Percentiles rank a stretch among this genome's conserved stretches.
These are phyloP conservation scores for Salix suchowensis DNA, from an alignment of 345 rosid species.

Conservation along the genomic window DNA sequence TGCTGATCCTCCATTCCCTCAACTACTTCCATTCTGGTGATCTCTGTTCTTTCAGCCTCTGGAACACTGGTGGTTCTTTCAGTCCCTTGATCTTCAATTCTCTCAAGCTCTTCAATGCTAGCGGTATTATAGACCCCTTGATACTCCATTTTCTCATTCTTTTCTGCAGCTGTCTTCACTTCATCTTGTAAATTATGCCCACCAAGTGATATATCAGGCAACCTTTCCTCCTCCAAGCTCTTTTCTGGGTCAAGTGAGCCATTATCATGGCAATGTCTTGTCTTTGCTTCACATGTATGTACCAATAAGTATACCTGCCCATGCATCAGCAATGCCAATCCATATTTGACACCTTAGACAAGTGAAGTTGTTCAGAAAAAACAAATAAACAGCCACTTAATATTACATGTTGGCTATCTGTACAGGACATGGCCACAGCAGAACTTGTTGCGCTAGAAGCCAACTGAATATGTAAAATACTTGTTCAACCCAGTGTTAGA, in stretches of 20 bases:
- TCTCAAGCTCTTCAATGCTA: neutral
- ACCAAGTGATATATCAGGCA: slow-evolving; percentile 28
- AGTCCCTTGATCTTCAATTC: slow-evolving; percentile 12
- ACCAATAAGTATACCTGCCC: slow-evolving; percentile 60
- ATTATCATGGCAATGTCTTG: slow-evolving; percentile 20
- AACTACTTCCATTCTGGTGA: neutral
- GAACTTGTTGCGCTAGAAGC: neutral
- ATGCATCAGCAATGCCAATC: slow-evolving; percentile 8
- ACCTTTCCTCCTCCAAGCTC: slow-evolving; percentile 24
- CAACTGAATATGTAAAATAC: slow-evolving; percentile 1
- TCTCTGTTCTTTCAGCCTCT: neutral
- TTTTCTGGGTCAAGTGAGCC: slow-evolving; percentile 23
- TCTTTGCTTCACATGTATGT: slow-evolving; percentile 46
- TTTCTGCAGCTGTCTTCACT: slow-evolving; percentile 19
- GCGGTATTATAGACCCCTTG: slow-evolving; percentile 24
- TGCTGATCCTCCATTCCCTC: slow-evolving; percentile 15
- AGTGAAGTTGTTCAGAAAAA: neutral
- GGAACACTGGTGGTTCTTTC: neutral
- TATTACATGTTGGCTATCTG: neutral
- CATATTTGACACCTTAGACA: neutral
- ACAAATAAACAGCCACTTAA: neutral
- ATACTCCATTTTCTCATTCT: slow-evolving; percentile 33
- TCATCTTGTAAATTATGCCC: slow-evolving; percentile 28
- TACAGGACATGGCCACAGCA: neutral
- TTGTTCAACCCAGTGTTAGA: neutral